Percentiles rank a stretch among this genome's conserved stretches.
phyloP scores from a whole-genome alignment of 139 green algal species.

The Desmodesmus armatus region DNA sequence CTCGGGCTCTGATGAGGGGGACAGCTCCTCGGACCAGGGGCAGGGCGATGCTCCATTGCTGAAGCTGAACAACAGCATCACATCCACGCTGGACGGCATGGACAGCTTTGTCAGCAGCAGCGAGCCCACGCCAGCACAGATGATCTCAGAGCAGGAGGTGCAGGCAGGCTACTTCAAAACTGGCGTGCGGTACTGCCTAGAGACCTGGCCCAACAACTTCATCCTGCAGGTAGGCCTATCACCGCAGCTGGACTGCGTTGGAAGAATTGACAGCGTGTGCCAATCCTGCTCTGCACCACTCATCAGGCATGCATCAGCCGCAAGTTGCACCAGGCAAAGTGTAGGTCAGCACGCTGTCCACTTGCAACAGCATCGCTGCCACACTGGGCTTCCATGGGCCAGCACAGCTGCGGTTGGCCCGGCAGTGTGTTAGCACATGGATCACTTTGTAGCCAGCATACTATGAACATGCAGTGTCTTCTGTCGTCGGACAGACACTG shows the following conservation, averaged over 20 bases:
- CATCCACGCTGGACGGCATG: too few species aligned
- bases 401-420: too few species aligned
- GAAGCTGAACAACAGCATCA: background rate
- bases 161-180: constrained; percentile 1
- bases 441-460: too few species aligned
- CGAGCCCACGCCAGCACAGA: background rate
- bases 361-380: background rate
- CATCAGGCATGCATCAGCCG: background rate
- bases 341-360: background rate
- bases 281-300: too few species aligned
- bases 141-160: background rate
- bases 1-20: background rate
- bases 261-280: too few species aligned
- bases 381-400: too few species aligned
- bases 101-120: too few species aligned
- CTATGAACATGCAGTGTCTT: too few species aligned
- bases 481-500: too few species aligned
- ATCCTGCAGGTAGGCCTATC: background rate
- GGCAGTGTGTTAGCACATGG: too few species aligned
- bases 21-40: constrained; percentile 1
- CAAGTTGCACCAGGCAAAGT: background rate
- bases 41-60: constrained; percentile 1
- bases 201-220: constrained; percentile 18
- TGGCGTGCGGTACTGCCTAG: constrained; percentile 35
- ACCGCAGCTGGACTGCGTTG: too few species aligned